Conservation (phyloP, 1,284 basidiomycete species). For the Ganoderma multipileum region DNA sequence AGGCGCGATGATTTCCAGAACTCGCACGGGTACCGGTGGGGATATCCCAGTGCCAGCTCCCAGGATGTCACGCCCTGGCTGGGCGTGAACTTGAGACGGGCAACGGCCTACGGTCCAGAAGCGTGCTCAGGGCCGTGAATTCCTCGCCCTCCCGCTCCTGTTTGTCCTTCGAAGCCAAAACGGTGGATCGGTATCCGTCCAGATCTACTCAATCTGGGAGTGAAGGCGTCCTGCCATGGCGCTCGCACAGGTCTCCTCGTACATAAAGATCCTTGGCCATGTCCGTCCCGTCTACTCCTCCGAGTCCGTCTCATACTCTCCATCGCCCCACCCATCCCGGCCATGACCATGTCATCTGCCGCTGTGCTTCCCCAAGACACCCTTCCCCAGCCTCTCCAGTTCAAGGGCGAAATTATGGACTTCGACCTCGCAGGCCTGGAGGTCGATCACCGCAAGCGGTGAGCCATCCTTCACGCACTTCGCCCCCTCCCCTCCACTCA, state of each 20-base stretch:
- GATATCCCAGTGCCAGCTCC: constrained; percentile 13
- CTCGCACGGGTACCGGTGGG: constrained; percentile 30
- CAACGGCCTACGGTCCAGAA: constrained; percentile 36
- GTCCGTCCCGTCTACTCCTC: constrained; percentile 32
- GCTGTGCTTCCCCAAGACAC: constrained; percentile 33
- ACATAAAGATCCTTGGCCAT: constrained; percentile 34
- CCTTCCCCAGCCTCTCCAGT: constrained; percentile 48
- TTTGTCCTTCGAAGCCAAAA: constrained; percentile 33
- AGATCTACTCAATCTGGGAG: constrained; percentile 36
- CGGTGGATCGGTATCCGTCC: constrained; percentile 31
- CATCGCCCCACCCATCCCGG: constrained; percentile 26
- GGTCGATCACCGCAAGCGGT: constrained; percentile 63
- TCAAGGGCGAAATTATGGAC: constrained; percentile 73
- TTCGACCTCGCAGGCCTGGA: constrained; percentile 67
- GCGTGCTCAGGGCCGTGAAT: constrained; percentile 37
- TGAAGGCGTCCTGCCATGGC: constrained; percentile 34
- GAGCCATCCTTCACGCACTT: constrained; percentile 20
- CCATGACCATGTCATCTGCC: constrained; percentile 45
- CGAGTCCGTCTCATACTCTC: constrained; percentile 19
- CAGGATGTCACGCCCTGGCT: constrained; percentile 32
- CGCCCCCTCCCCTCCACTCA: constrained; percentile 1
- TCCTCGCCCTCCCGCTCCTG: constrained; percentile 28
- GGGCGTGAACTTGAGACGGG: constrained; percentile 26
- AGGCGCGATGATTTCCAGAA: constrained; percentile 26
- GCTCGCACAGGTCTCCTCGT: constrained; percentile 30